These are phyloP conservation scores for Geranium rotundifolium DNA, from an alignment of 345 rosid species.

Conservation along the genomic window DNA sequence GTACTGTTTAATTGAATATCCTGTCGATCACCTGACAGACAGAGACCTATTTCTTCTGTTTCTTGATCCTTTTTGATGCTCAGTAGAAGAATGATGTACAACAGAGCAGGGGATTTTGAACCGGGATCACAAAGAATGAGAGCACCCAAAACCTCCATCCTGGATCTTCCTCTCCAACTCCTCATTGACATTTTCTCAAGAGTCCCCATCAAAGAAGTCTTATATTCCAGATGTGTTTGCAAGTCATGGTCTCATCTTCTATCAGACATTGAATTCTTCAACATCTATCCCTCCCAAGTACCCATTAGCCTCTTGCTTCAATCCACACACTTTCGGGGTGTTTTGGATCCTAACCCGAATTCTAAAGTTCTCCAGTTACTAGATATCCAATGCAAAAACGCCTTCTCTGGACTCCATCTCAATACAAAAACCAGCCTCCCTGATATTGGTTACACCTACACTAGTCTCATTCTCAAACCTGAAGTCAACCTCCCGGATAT, in stretches of 20 bases:
- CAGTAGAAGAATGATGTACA: too few relatives aligned
- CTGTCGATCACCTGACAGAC: too few relatives aligned
- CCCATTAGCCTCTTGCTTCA: not conserved
- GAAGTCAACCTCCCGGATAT: not conserved
- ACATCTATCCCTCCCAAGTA: not conserved
- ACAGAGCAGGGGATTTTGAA: too few relatives aligned
- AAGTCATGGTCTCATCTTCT: not conserved
- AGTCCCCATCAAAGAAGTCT: not conserved
- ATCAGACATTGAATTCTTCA: not conserved
- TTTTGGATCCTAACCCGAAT: too few relatives aligned
- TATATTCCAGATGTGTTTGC: not conserved
- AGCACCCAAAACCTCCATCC: not conserved
- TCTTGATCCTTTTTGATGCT: too few relatives aligned
- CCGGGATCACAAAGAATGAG: too few relatives aligned
- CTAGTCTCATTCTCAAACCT: not conserved
- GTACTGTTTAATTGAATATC: too few relatives aligned
- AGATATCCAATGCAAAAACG: too few relatives aligned
- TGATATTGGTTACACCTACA: not conserved
- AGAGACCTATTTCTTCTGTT: too few relatives aligned
- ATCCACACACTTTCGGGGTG: not conserved
- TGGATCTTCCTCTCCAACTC: not conserved
- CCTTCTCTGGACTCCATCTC: not conserved
- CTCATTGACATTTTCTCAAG: not conserved
- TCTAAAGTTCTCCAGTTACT: too few relatives aligned
- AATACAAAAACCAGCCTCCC: not conserved